phyloP scores from a whole-genome alignment of 2,329 filamentous ascomycete genomes.

The Eutypa lata region DNA sequence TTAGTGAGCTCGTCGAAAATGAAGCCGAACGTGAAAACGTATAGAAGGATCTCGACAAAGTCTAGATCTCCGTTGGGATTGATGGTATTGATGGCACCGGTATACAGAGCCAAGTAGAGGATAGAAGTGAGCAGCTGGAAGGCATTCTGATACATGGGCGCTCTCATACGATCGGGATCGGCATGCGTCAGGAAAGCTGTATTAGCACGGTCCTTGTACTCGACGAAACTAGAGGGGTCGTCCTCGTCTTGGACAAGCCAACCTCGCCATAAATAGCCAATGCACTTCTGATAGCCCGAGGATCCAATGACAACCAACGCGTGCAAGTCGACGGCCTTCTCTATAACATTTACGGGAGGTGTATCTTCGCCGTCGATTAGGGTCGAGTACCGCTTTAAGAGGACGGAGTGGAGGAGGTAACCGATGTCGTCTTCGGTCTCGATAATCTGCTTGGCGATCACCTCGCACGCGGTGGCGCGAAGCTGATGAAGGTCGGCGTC shows the following conservation, averaged over 20 bases:
- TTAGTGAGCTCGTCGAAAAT: conserved; percentile 85
- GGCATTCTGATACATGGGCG: conserved; percentile 87
- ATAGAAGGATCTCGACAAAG: conserved; percentile 76
- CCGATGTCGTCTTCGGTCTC: conserved; percentile 76
- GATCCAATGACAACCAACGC: conserved; percentile 85
- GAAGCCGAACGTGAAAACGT: conserved; percentile 88
- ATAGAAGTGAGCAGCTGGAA: conserved; percentile 83
- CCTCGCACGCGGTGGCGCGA: conserved; percentile 79
- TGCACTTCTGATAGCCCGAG: conserved; percentile 93
- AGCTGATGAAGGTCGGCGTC: conserved; percentile 81
- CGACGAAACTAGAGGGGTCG: conserved; percentile 83
- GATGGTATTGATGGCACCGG: conserved; percentile 88
- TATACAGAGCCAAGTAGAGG: conserved; percentile 81
- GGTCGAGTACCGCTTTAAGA: conserved; percentile 87
- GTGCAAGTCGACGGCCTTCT: conserved; percentile 90
- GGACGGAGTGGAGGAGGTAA: conserved; percentile 75
- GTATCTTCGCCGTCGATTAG: conserved; percentile 69
- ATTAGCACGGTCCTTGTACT: conserved; percentile 80
- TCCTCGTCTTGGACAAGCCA: conserved; percentile 97
- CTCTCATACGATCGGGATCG: conserved; percentile 90
- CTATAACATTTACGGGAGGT: conserved; percentile 79
- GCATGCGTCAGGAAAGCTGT: conserved; percentile 77
- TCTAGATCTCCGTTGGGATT: conserved; percentile 84
- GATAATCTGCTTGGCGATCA: conserved; percentile 86
- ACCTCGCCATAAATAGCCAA: conserved; percentile 87